Evolutionary conservation across 805 yeast species (phyloP), one percentile per base, ranked within the genome.

Genomic region (Saturnispora dispora): DNA sequence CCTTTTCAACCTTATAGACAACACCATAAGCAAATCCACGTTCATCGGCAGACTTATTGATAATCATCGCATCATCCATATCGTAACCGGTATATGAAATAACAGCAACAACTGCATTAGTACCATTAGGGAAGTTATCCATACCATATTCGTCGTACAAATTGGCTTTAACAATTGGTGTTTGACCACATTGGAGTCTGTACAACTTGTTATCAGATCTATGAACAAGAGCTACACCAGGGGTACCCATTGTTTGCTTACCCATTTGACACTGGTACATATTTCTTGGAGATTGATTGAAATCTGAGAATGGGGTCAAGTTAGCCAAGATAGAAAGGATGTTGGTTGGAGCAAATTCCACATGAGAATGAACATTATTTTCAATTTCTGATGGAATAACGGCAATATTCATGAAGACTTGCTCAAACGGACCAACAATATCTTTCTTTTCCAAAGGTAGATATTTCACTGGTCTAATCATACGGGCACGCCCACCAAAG

Each of bases 241-340:
- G 99, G 4, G 99, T 93, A 71, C 99, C 99, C 99, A 93, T 93
- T 20, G 99, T 91, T 75, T 93, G 99, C 73, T 93, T 93, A 81
- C 97, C 98, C 99, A 93, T 93, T 77, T 93, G 99, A 73, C 99
- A 93, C 74, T 93, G 99, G 69, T 93, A 93, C 98, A 93, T 93
- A 69, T 93, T 93, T 81, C 99, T 86, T 63, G 99, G 99, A 27
- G 97, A 90, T 75, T 93, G 99, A 71, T 93, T 93, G 75, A 93
- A 93, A 69, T 93, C 99, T 1, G 98, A 90, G 68, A 88, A 93
- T 58, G 99, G 99, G 1, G 99, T 93, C 74, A 93, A 77, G 71
- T 93, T 93, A 57, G 98, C 99, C 68, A 93, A 76, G 58, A 93
- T 91, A 22, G 97, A 89, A 60, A 93, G 73, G 47, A 93, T 88